A percentile compares a stretch with the other conserved stretches of the same genome.
These are phyloP conservation scores for Aspergillus quadricinctus DNA, from an alignment of 2,329 filamentous ascomycete genomes.

Conservation along the genomic window DNA sequence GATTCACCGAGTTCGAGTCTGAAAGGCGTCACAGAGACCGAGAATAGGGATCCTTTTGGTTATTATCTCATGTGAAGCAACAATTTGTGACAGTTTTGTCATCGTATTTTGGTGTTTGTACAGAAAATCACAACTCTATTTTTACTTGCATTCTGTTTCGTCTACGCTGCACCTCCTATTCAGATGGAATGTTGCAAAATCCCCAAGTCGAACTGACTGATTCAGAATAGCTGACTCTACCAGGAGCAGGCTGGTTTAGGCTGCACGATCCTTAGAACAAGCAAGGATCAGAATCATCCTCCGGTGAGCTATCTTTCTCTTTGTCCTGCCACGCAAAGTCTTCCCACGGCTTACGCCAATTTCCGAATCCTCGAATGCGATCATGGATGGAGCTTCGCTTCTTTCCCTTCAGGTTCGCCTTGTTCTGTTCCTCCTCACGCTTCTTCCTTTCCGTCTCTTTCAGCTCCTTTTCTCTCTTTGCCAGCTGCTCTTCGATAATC, in stretches of 20 bases:
- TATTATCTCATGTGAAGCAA: neutral
- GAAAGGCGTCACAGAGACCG: constrained; percentile 26
- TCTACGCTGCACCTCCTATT: neutral
- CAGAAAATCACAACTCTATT: neutral
- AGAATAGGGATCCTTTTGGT: neutral
- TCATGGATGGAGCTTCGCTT: neutral
- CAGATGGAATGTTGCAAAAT: neutral
- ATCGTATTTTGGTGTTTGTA: neutral
- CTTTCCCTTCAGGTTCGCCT: neutral
- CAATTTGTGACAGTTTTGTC: neutral
- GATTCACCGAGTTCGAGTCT: constrained; percentile 36
- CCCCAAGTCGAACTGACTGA: neutral
- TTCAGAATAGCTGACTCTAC: neutral
- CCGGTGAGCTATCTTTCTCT: neutral
- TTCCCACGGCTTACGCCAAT: neutral
- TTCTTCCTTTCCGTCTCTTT: neutral
- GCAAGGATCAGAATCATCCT: neutral
- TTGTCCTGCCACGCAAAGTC: neutral
- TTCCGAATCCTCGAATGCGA: neutral
- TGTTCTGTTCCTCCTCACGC: neutral
- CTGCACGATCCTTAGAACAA: neutral
- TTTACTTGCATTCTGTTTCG: neutral
- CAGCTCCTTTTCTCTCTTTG: constrained; percentile 7
- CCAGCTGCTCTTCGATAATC: constrained; percentile 1
- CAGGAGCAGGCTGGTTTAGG: neutral